phyloP scores from a whole-genome alignment of 169 alveolate species.

The Toxoplasma gondii region DNA sequence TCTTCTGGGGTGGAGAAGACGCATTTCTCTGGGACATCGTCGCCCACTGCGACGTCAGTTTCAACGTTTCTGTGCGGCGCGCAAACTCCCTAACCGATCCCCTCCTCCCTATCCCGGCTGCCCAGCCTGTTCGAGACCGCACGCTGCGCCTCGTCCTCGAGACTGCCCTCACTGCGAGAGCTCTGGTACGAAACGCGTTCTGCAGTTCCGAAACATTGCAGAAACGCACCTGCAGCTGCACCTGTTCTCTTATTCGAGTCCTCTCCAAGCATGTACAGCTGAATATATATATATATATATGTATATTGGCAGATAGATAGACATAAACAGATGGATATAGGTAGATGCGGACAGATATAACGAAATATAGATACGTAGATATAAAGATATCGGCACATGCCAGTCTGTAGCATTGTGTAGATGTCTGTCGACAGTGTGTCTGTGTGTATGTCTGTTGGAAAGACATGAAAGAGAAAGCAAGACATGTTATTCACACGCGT shows the following conservation, averaged over 20 bases:
- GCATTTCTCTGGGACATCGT: constrained; percentile 21
- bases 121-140: constrained; percentile 16
- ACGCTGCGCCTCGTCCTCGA: constrained; percentile 29
- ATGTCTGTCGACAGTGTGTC: too few relatives aligned
- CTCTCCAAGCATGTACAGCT: background rate
- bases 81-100: constrained; percentile 21
- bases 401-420: too few relatives aligned
- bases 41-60: constrained; percentile 35
- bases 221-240: background rate
- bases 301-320: background rate
- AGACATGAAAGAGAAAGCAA: too few relatives aligned
- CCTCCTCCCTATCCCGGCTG: constrained; percentile 28
- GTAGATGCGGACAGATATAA: background rate
- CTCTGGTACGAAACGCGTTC: background rate
- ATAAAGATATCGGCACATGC: background rate
- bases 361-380: background rate
- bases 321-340: background rate
- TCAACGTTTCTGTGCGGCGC: constrained; percentile 19
- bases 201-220: background rate
- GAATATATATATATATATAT: background rate
- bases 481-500: too few relatives aligned
- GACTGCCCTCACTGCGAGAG: background rate
- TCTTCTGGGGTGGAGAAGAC: constrained; percentile 33
- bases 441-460: too few relatives aligned
- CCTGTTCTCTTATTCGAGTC: background rate